Base-by-base conservation (phyloP, 2,329 filamentous ascomycete species). In the Piedraia hortae region DNA sequence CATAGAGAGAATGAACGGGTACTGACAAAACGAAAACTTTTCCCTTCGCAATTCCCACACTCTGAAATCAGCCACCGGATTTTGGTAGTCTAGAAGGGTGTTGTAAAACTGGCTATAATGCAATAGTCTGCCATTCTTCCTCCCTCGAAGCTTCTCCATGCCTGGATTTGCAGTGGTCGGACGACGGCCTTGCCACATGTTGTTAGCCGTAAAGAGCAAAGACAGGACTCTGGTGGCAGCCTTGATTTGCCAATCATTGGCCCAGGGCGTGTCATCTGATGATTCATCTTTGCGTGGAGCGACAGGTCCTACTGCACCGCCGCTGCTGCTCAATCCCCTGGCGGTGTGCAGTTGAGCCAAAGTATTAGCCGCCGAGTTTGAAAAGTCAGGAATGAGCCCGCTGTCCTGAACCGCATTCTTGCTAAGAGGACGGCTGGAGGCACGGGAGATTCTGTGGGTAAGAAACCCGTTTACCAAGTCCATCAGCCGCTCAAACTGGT, bases 11-110 rank as follows among this genome's bases (percentile, higher is more conserved):
- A 90, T 67, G 36, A 90, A 88, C 0, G 80, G 77, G 36, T 88
- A 89, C 39, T 89, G 75, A 39, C 78, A 90, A 38, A 91, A 89
- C 0, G 73, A 62, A 39, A 90, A 90, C 32, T 65, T 74, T 10
- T 58, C 56, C 22, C 59, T 57, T 31, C 60, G 68, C 4, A 62
- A 58, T 39, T 89, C 78, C 80, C 80, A 91, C 6, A 63, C 57
- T 37, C 89, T 75, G 36, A 88, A 90, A 40, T 91, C 80, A 0
- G 61, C 62, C 20, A 85, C 61, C 4, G 90, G 54, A 38, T 90
- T 75, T n/a, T 68, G 62, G 34, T 75, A 77, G 39, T 91, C 80
- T 6, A 90, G 57, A 27, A 89, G 49, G 1, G 72, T 72, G 37
- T 75, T 78, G 44, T 90, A 91, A 39, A 90, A 91, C 34, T 75